A percentile compares a stretch with the other conserved stretches of the same genome.
phyloP scores from a whole-genome alignment of 352 stramenopile genomes.

The Phytophthora ohioensis region DNA sequence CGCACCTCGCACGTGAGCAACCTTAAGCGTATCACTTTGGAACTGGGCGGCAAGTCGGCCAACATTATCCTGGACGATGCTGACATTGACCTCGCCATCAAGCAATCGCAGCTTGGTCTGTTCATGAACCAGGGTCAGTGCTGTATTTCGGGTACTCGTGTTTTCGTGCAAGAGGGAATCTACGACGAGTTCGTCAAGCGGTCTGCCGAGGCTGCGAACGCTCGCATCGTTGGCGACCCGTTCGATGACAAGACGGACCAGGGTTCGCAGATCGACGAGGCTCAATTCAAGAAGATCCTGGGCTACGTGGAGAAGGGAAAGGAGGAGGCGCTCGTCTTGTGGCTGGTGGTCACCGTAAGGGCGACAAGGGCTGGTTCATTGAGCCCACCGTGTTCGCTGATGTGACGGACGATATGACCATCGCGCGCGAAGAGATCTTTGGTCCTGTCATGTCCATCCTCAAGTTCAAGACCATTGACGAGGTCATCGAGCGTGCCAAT shows the following conservation, averaged over 20 bases:
- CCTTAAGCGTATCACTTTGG: conserved; percentile 81
- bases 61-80: conserved; percentile 77
- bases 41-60: conserved; percentile 79
- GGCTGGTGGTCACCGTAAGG: conserved; percentile 76
- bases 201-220: conserved; percentile 56
- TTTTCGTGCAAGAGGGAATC: conserved; percentile 85
- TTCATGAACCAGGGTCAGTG: conserved; percentile 91
- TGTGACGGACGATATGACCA: conserved; percentile 60
- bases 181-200: conserved; percentile 45
- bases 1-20: conserved; percentile 55
- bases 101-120: conserved; percentile 61
- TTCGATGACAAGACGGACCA: conserved; percentile 50
- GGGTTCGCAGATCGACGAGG: conserved; percentile 67
- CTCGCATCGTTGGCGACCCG: conserved; percentile 61
- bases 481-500: too few species aligned
- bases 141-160: conserved; percentile 78
- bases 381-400: conserved; percentile 93
- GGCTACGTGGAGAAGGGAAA: conserved; percentile 76
- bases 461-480: not conserved
- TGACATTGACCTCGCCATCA: conserved; percentile 68
- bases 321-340: conserved; percentile 79
- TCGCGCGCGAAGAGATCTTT: conserved; percentile 13
- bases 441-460: conserved; percentile 18
- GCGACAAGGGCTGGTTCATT: conserved; percentile 89
- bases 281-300: conserved; percentile 87